Base-by-base conservation (phyloP, 306 rosid species). In the Quercus bicolor region DNA sequence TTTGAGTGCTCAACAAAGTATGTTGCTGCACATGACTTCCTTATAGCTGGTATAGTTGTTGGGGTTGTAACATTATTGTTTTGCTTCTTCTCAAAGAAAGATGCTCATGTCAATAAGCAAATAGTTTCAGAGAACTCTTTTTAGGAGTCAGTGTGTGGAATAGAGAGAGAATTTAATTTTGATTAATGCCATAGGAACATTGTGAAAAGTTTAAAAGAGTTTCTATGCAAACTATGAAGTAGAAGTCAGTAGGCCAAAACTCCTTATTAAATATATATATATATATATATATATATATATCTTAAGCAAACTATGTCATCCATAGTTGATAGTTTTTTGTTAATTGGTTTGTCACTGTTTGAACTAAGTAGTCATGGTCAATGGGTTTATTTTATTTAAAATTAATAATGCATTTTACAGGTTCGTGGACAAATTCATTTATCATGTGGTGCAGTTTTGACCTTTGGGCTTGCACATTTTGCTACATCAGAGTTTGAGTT, bases 401-500 rank as follows among this genome's bases (percentile, higher is more conserved):
- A 64, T 60, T 65, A 56, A 45, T 72, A 28, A 73, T 81, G 29
- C 75, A 43, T 75, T 76, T 21, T 75, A 68, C 85, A 94, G 98
- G 98, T 94, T 72, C 91, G 91, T 85, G 98, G 98, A 73, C 90
- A 90, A 80, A 88, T 95, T 87, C 94, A 87, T 72, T 80, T 95
- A 84, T 85, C 90, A 56, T 82, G 11, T 85, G 91, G 93, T 28
- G 89, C 96, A 23, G 89, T 80, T 82, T 86, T 95, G 84, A 90
- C 91, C 89, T 91, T 95, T 86, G 98, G 98, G 75, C 97, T 95
- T 78, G 97, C 93, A 60, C 98, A 95, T 86, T 89, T 76, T 79
- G 83, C 95, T 53, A 85, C 98, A 70, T 95, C 98, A 57, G 98
- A 86, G 84, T 93, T 95, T 81, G 98, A 95, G 90, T 80, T 95